A percentile compares a stretch with the other conserved stretches of the same genome.
These are phyloP conservation scores for Podaxis sp. DNA, from an alignment of 768 basidiomycete species.

Conservation along the genomic window DNA sequence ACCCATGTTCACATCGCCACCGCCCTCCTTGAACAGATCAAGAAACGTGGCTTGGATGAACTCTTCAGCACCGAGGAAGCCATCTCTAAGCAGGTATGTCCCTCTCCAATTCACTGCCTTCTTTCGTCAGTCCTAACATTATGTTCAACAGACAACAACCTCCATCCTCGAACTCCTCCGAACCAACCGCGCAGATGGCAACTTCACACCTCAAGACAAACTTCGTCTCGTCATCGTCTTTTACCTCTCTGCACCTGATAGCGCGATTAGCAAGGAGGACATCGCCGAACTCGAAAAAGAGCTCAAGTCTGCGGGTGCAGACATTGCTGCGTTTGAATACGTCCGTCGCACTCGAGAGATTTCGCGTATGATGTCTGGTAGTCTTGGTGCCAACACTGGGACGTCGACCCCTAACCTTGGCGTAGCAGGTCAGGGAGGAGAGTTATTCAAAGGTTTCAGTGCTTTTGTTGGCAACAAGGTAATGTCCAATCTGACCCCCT, in stretches of 20 bases:
- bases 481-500: constrained; percentile 17
- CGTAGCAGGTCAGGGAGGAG: constrained; percentile 65
- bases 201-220: constrained; percentile 77
- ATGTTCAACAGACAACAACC: constrained; percentile 53
- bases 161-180: constrained; percentile 88
- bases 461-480: constrained; percentile 81
- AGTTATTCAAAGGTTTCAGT: constrained; percentile 92
- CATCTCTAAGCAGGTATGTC: constrained; percentile 72
- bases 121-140: not conserved
- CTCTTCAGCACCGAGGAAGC: constrained; percentile 97
- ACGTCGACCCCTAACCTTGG: constrained; percentile 60
- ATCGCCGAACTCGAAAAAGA: constrained; percentile 84
- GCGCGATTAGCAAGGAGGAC: constrained; percentile 82
- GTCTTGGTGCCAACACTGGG: constrained; percentile 15
- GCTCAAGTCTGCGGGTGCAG: constrained; percentile 76
- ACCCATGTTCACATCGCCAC: constrained; percentile 99
- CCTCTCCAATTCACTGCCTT: not conserved
- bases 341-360: constrained; percentile 90
- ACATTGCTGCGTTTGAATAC: constrained; percentile 84
- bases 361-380: constrained; percentile 80
- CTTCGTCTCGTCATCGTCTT: constrained; percentile 93
- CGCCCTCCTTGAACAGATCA: constrained; percentile 90
- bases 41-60: constrained; percentile 90
- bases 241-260: constrained; percentile 85
- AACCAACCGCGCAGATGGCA: constrained; percentile 56